Conservation (phyloP, 345 rosid species). For the Corchorus capsularis region DNA sequence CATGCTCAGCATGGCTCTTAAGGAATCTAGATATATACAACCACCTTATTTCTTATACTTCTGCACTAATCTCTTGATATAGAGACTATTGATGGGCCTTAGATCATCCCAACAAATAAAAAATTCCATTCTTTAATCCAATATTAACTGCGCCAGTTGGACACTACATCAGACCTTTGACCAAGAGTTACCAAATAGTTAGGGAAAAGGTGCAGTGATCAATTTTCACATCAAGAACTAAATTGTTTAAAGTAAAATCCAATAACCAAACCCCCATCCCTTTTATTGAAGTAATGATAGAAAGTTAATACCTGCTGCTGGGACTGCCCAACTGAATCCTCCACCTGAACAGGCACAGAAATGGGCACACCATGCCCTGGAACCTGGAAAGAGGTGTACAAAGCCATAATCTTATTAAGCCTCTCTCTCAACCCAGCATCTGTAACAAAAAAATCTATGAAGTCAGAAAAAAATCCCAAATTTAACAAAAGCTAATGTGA, state of each 20-base stretch:
- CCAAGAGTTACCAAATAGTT: not conserved
- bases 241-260: not conserved
- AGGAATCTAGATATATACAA: constrained; percentile 3
- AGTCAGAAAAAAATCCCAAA: not conserved
- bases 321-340: constrained; percentile 38
- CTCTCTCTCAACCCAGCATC: constrained; percentile 79
- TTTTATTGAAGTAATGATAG: not conserved
- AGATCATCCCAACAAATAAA: not conserved
- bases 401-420: constrained; percentile 80
- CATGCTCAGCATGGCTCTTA: not conserved
- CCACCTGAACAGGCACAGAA: constrained; percentile 42
- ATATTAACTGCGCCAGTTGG: not conserved
- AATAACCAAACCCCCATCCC: not conserved
- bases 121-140: not conserved
- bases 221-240: not conserved
- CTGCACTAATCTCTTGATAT: not conserved
- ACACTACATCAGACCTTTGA: not conserved
- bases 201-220: not conserved
- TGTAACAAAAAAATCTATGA: constrained; percentile 23
- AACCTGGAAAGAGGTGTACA: constrained; percentile 64
- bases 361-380: constrained; percentile 43
- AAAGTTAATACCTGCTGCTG: constrained; percentile 49
- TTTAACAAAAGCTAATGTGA: not conserved
- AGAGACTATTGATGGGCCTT: not conserved
- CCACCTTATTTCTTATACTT: not conserved